Percentiles rank a stretch among this genome's conserved stretches.
Conservation (phyloP, 129 eudicot species). For the Cynara cardunculus region DNA sequence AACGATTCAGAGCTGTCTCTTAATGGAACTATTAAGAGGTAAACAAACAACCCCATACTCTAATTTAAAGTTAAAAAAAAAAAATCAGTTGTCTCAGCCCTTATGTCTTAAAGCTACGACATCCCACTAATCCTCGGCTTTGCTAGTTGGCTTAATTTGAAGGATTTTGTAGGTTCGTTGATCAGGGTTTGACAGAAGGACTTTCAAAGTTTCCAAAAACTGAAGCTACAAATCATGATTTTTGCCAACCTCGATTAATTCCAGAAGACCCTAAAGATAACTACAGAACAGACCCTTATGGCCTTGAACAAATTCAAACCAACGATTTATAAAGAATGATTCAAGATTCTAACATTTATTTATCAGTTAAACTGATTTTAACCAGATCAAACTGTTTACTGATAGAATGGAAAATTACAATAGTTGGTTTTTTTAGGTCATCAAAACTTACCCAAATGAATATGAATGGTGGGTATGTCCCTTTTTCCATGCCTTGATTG, state of each 20-base stretch:
- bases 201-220: no score
- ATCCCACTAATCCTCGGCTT: no score
- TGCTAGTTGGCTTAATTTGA: no score
- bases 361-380: neutral
- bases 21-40: no score
- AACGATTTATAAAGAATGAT: neutral
- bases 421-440: slow-evolving; percentile 4
- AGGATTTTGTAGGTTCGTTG: no score
- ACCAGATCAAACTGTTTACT: neutral
- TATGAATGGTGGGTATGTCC: slow-evolving; percentile 5
- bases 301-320: neutral
- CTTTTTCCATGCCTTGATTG: slow-evolving; percentile 27
- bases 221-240: no score
- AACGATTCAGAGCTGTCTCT: no score
- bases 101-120: no score
- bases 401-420: neutral
- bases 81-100: no score
- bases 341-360: neutral
- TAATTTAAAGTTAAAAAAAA: neutral
- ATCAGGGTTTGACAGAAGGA: no score
- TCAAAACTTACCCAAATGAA: neutral
- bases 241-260: neutral
- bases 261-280: neutral
- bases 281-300: neutral
- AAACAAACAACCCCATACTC: no score